Evolutionary conservation across 768 basidiomycete genomes (phyloP).

Genomic region (Pluteus cervinus): DNA sequence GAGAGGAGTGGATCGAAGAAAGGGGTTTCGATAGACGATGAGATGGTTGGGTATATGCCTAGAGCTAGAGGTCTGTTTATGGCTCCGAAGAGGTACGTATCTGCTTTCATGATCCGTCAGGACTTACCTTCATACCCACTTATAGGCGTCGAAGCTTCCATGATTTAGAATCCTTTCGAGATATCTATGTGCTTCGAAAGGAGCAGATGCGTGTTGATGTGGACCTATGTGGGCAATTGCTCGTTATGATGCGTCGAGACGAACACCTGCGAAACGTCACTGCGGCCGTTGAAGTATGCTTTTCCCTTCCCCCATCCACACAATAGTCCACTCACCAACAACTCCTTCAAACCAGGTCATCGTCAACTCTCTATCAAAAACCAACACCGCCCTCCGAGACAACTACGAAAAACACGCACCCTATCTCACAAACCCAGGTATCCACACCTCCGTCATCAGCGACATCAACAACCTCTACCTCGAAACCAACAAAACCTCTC

Average conservation of each 20-base stretch:
- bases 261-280: slow-evolving; percentile 62
- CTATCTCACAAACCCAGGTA: slow-evolving; percentile 39
- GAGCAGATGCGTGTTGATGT: slow-evolving; percentile 78
- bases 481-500: slow-evolving; percentile 46
- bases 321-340: slow-evolving; percentile 5
- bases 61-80: no score
- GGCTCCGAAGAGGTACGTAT: no score
- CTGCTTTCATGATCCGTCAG: no score
- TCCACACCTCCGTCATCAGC: slow-evolving; percentile 41
- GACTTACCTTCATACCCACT: not conserved
- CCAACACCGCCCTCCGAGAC: slow-evolving; percentile 50
- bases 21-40: slow-evolving; percentile 15
- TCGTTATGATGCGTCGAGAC: slow-evolving; percentile 64
- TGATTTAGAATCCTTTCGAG: slow-evolving; percentile 45
- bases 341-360: slow-evolving; percentile 31
- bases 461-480: slow-evolving; percentile 44
- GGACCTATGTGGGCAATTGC: slow-evolving; percentile 67
- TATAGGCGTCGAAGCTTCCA: slow-evolving; percentile 61
- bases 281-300: slow-evolving; percentile 46
- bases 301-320: not conserved
- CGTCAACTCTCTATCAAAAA: slow-evolving; percentile 43
- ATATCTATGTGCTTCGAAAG: slow-evolving; percentile 39
- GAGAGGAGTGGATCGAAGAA: slow-evolving; percentile 15
- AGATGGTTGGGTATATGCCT: slow-evolving; percentile 2
- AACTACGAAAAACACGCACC: slow-evolving; percentile 55